A percentile compares a stretch with the other conserved stretches of the same genome.
phyloP scores from a whole-genome alignment of 1,139 yeast species.

The Suhomyces ambrosiae region DNA sequence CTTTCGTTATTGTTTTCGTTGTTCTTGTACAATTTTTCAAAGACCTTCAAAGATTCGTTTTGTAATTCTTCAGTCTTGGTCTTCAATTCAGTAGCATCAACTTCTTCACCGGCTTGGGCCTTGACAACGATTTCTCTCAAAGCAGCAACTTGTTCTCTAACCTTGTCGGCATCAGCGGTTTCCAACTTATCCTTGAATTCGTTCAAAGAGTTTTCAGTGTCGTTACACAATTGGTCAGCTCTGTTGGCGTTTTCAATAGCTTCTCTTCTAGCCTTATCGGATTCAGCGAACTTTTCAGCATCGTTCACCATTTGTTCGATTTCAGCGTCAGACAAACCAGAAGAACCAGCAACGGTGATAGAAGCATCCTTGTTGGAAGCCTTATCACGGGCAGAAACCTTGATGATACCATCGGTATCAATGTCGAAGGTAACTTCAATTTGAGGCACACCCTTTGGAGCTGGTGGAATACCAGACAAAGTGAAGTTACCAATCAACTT shows the following conservation, averaged over 20 bases:
- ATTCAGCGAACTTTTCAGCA: conserved; percentile 96
- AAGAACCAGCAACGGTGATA: conserved; percentile 97
- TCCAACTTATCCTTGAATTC: conserved; percentile 95
- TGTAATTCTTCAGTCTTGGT: conserved; percentile 94
- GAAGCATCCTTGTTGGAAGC: conserved; percentile 98
- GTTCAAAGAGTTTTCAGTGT: conserved; percentile 90
- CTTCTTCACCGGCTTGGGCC: conserved; percentile 92
- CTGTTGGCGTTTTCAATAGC: conserved; percentile 94
- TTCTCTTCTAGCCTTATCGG: conserved; percentile 94
- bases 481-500: conserved; percentile 98
- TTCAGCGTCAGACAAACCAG: conserved; percentile 95
- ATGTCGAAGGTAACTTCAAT: conserved; percentile 97
- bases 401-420: conserved; percentile 98
- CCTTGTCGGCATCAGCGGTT: conserved; percentile 83
- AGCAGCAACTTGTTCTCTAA: conserved; percentile 71
- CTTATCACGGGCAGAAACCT: conserved; percentile 98
- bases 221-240: conserved; percentile 95
- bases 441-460: conserved; percentile 99
- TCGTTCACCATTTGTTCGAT: conserved; percentile 98
- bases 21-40: conserved; percentile 95
- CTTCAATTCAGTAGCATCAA: conserved; percentile 82
- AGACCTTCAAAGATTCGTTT: conserved; percentile 86
- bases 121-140: conserved; percentile 90
- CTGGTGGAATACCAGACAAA: conserved; percentile 95
- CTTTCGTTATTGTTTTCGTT: conserved; percentile 34